Conservation (phyloP, 2,329 filamentous ascomycete genomes). For the Calonectria pseudoturangicola region DNA sequence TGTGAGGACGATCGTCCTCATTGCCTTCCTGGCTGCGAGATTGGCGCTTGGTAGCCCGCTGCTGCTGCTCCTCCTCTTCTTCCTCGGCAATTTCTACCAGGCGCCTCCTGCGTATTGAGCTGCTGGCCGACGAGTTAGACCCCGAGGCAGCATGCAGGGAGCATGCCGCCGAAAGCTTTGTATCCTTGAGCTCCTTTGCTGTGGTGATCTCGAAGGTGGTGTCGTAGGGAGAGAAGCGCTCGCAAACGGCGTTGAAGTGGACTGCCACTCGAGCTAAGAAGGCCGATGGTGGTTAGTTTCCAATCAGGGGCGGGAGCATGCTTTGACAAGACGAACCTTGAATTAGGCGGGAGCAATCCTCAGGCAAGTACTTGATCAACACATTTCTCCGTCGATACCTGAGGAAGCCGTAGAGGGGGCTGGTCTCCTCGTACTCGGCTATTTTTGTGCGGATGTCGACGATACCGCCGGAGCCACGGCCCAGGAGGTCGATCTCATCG, state of each 20-base stretch:
- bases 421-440: slow-evolving; percentile 85
- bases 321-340: slow-evolving; percentile 80
- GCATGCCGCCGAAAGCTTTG: slow-evolving; percentile 90
- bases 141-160: slow-evolving; percentile 91
- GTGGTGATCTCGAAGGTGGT: slow-evolving; percentile 85
- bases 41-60: slow-evolving; percentile 74
- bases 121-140: slow-evolving; percentile 89
- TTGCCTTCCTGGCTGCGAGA: slow-evolving; percentile 71
- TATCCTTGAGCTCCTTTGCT: slow-evolving; percentile 88
- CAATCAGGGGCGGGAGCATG: slow-evolving; percentile 25
- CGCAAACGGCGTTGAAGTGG: slow-evolving; percentile 80
- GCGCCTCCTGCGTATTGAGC: slow-evolving; percentile 84
- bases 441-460: slow-evolving; percentile 88
- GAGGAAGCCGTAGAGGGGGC: slow-evolving; percentile 93
- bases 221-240: slow-evolving; percentile 89
- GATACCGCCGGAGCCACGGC: slow-evolving; percentile 86
- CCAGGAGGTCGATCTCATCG: slow-evolving; percentile 89
- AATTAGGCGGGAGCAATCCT: slow-evolving; percentile 90
- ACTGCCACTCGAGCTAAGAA: slow-evolving; percentile 85
- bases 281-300: slow-evolving; percentile 44
- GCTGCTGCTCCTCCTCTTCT: slow-evolving; percentile 83
- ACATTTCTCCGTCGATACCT: slow-evolving; percentile 93
- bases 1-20: slow-evolving; percentile 52
- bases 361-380: slow-evolving; percentile 93
- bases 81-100: slow-evolving; percentile 96